Percentiles rank a stretch among this genome's conserved stretches.
Conservation (phyloP, 305 asterid genomes). For the Solanum hybrid region DNA sequence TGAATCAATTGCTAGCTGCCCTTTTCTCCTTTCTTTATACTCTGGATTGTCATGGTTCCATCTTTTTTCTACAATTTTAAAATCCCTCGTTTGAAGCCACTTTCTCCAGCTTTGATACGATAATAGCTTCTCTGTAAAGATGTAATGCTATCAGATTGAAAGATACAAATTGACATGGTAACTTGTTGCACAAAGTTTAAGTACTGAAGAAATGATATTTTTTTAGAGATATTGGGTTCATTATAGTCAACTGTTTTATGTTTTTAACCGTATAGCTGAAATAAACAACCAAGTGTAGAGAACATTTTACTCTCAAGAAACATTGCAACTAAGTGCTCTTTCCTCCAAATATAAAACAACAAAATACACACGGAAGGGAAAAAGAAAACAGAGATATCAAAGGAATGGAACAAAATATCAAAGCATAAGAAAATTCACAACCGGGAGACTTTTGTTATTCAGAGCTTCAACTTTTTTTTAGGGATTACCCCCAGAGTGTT, state of each 20-base stretch:
- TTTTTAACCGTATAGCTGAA: background rate
- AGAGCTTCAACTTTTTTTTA: background rate
- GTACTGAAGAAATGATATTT: background rate
- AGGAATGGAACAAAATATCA: background rate
- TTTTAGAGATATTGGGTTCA: background rate
- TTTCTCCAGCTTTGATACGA: slow-evolving; percentile 29
- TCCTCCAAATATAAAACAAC: background rate
- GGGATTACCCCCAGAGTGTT: background rate
- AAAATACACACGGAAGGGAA: background rate
- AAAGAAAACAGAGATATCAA: background rate
- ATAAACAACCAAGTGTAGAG: background rate
- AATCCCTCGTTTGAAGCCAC: slow-evolving; percentile 21
- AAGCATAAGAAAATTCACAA: background rate
- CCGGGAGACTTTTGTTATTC: background rate
- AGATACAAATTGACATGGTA: background rate
- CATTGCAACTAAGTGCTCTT: background rate
- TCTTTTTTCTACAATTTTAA: slow-evolving; percentile 13
- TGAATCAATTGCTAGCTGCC: slow-evolving; percentile 24
- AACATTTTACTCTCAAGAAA: background rate
- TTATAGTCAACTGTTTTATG: background rate
- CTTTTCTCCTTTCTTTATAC: slow-evolving; percentile 31
- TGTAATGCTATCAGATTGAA: background rate
- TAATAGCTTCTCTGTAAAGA: background rate
- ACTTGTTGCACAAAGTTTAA: background rate
- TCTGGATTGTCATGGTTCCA: slow-evolving; percentile 25